phyloP scores from a whole-genome alignment of 768 basidiomycete species.

The Boletus coccyginus region DNA sequence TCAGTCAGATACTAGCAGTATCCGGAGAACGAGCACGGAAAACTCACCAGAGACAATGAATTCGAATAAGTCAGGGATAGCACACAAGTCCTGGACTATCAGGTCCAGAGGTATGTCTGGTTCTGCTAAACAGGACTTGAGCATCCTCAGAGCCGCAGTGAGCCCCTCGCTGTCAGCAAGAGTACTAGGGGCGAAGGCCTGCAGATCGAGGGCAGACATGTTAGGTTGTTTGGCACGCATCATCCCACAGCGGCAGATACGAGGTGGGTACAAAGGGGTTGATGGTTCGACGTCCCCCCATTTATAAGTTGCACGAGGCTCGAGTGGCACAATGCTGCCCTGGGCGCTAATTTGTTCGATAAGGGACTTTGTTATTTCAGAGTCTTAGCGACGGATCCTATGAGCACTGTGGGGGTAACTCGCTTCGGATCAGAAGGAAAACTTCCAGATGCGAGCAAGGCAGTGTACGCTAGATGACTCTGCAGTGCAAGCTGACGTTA shows the following conservation, averaged over 20 bases:
- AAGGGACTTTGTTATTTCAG: not conserved
- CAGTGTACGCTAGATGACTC: not conserved
- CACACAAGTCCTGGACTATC: conserved; percentile 29
- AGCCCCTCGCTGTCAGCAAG: conserved; percentile 22
- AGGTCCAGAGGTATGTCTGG: conserved; percentile 19
- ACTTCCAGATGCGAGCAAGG: not conserved
- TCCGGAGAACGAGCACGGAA: not conserved
- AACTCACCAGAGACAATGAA: conserved; percentile 29
- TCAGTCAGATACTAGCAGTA: not conserved
- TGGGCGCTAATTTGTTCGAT: not conserved
- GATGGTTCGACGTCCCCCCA: not conserved
- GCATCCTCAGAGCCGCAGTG: conserved; percentile 8
- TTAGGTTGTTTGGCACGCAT: too few relatives aligned
- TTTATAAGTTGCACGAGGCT: not conserved
- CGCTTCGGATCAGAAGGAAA: not conserved
- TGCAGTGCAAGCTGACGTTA: not conserved
- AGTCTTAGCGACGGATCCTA: not conserved
- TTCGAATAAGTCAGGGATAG: conserved; percentile 25
- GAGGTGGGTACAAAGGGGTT: not conserved
- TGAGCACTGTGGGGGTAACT: not conserved
- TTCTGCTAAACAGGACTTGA: conserved; percentile 27
- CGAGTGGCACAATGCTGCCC: not conserved
- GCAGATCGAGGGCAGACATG: conserved; percentile 7
- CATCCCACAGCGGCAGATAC: too few relatives aligned
- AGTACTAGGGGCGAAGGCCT: conserved; percentile 10